Conservation (phyloP, 352 stramenopile genomes). For the Globisporangium okanoganense region DNA sequence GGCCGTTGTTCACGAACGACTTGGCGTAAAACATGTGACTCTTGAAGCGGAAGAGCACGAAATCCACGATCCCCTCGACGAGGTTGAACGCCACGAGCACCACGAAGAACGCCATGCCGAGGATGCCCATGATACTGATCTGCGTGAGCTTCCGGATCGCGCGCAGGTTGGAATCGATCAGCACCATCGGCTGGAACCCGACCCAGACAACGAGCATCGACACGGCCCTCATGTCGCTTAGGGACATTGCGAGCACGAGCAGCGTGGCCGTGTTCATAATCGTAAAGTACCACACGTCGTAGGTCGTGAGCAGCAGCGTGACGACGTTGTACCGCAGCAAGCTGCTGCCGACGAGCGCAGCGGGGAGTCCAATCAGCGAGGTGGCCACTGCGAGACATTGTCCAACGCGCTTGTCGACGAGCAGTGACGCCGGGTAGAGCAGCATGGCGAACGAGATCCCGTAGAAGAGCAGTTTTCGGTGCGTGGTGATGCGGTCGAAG, state of each 20-base stretch:
- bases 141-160: slow-evolving; percentile 8
- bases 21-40: slow-evolving; percentile 5
- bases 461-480: slow-evolving; percentile 2
- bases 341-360: not conserved
- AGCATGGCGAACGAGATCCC: slow-evolving; percentile 8
- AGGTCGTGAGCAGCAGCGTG: slow-evolving; percentile 12
- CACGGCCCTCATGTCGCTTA: slow-evolving; percentile 11
- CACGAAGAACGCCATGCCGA: slow-evolving; percentile 2
- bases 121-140: slow-evolving; percentile 5
- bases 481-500: slow-evolving; percentile 5
- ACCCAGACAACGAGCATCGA: slow-evolving; percentile 11
- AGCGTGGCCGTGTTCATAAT: slow-evolving; percentile 10
- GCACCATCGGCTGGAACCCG: slow-evolving; percentile 8
- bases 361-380: slow-evolving; percentile 1
- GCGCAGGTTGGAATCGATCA: slow-evolving; percentile 18
- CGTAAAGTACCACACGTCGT: slow-evolving; percentile 19
- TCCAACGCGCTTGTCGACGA: slow-evolving; percentile 1
- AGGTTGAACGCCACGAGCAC: slow-evolving; percentile 1
- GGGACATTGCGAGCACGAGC: slow-evolving; percentile 7
- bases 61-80: slow-evolving; percentile 11
- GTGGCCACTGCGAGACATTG: not conserved
- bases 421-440: slow-evolving; percentile 9
- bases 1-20: slow-evolving; percentile 11
- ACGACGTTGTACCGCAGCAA: slow-evolving; percentile 19
- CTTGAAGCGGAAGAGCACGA: slow-evolving; percentile 14